phyloP scores from a whole-genome alignment of 2,329 filamentous ascomycete genomes.

The Cytospora leucostoma region DNA sequence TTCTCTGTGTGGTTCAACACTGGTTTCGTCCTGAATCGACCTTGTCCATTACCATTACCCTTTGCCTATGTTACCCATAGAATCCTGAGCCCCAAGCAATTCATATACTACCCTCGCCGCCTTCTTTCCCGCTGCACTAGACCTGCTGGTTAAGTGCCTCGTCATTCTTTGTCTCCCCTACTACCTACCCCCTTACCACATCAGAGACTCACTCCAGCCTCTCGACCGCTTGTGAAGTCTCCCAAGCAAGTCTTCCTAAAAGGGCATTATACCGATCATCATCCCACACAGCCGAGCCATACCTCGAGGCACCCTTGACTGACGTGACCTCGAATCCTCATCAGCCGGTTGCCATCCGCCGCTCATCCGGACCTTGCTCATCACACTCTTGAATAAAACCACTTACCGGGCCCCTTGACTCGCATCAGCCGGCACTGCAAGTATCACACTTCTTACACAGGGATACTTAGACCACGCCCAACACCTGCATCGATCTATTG shows the following conservation, averaged over 20 bases:
- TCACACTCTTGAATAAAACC: constrained; percentile 13
- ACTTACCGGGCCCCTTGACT: constrained; percentile 14
- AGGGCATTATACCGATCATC: constrained; percentile 13
- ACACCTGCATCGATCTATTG: constrained; percentile 18
- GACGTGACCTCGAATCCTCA: constrained; percentile 12
- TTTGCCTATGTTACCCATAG: not conserved
- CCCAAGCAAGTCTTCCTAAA: constrained; percentile 14
- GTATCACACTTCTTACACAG: not conserved
- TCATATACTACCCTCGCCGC: constrained; percentile 19
- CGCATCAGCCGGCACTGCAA: constrained; percentile 16
- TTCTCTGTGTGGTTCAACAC: not conserved
- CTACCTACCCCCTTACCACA: not conserved
- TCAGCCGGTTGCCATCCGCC: constrained; percentile 21
- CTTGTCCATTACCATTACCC: constrained; percentile 12
- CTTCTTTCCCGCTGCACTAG: constrained; percentile 21
- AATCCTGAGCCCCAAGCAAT: constrained; percentile 6
- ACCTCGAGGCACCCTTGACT: constrained; percentile 24
- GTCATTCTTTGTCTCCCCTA: constrained; percentile 16
- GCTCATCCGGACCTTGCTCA: constrained; percentile 9
- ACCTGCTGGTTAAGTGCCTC: constrained; percentile 8
- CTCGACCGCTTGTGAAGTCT: constrained; percentile 1
- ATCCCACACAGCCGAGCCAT: constrained; percentile 25
- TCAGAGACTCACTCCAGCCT: constrained; percentile 16
- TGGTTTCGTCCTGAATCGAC: not conserved
- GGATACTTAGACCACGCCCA: constrained; percentile 4